Conservation (phyloP, 2,329 filamentous ascomycete genomes). For the Cercospora janseana region DNA sequence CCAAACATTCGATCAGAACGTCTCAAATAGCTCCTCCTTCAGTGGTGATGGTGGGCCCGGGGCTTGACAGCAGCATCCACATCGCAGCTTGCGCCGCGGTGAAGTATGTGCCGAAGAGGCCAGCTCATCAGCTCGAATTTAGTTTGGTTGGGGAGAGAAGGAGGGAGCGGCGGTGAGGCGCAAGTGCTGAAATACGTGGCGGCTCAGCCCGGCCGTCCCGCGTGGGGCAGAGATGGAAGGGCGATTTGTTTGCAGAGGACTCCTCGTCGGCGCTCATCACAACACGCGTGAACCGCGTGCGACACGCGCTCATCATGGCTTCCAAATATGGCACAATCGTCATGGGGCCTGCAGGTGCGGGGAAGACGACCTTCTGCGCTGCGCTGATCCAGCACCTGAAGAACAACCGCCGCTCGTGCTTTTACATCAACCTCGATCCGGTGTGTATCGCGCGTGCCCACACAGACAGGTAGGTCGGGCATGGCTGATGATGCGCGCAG, state of each 20-base stretch:
- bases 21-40: conserved; percentile 44
- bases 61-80: conserved; percentile 52
- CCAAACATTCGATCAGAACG: conserved; percentile 48
- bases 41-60: conserved; percentile 48
- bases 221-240: no score
- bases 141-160: conserved; percentile 65
- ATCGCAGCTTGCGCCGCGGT: conserved; percentile 31
- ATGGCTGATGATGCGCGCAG: conserved; percentile 46
- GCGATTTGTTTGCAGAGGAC: no score
- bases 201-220: not conserved
- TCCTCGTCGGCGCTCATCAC: no score
- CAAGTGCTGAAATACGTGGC: not conserved
- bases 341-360: conserved; percentile 95
- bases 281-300: no score
- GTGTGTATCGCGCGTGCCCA: conserved; percentile 7
- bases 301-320: conserved; percentile 26
- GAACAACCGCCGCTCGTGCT: conserved; percentile 86
- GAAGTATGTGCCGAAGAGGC: conserved; percentile 52
- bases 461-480: conserved; percentile 9
- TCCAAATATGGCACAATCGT: conserved; percentile 87
- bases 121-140: conserved; percentile 75
- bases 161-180: conserved; percentile 24
- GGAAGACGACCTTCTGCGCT: conserved; percentile 95
- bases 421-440: conserved; percentile 92
- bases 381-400: conserved; percentile 89